A percentile compares a stretch with the other conserved stretches of the same genome.
These are phyloP conservation scores for Hypoxylon intermedium DNA, from an alignment of 495 filamentous ascomycete genomes.

Conservation along the genomic window DNA sequence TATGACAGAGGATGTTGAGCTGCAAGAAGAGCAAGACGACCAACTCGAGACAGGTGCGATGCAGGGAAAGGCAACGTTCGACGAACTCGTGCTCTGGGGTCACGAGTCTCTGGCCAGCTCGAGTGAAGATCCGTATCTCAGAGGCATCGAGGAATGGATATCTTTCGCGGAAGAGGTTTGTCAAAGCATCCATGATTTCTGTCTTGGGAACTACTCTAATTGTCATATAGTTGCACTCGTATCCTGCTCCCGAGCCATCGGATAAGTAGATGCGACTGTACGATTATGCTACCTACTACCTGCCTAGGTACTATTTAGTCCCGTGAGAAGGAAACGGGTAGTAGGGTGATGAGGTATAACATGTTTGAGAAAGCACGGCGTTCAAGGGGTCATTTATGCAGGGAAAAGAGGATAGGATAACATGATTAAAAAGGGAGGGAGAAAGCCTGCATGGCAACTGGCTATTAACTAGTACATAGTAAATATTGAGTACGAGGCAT, in stretches of 20 bases:
- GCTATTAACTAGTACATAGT: too few relatives aligned
- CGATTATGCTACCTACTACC: neutral
- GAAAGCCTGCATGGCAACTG: too few relatives aligned
- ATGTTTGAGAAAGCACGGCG: too few relatives aligned
- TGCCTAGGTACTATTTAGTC: too few relatives aligned
- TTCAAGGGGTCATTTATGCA: too few relatives aligned
- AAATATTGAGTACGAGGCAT: too few relatives aligned
- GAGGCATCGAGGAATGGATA: constrained; percentile 84
- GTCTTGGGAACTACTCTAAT: neutral
- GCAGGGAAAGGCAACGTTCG: constrained; percentile 73
- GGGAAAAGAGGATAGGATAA: too few relatives aligned
- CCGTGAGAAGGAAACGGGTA: too few relatives aligned
- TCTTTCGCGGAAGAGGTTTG: constrained; percentile 68
- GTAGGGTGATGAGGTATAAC: too few relatives aligned
- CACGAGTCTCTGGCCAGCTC: constrained; percentile 66
- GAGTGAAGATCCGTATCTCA: constrained; percentile 62
- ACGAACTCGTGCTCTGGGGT: constrained; percentile 81
- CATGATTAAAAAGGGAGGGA: too few relatives aligned
- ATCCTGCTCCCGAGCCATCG: neutral
- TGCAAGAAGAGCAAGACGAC: constrained; percentile 53
- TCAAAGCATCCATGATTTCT: neutral
- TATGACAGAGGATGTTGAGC: constrained; percentile 47
- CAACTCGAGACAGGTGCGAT: constrained; percentile 61
- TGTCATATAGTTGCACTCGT: constrained; percentile 38
- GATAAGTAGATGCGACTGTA: neutral